These are phyloP conservation scores for Cornus kousa DNA, from an alignment of 148 eudicot genomes.

Conservation along the genomic window DNA sequence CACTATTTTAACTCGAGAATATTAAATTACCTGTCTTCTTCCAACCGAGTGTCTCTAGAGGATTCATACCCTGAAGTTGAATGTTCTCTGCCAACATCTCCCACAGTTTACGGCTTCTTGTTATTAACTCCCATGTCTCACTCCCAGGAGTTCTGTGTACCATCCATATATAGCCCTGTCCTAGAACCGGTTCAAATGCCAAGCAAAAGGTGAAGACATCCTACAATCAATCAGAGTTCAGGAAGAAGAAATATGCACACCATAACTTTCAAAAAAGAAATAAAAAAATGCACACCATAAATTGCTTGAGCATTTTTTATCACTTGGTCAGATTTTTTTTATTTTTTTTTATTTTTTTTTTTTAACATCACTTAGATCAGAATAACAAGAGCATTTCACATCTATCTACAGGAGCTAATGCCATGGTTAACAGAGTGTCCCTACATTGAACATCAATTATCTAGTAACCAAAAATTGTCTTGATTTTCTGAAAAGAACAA, in stretches of 20 bases:
- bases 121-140: slow-evolving; percentile 72
- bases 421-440: too few species aligned
- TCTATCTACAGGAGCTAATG: not conserved
- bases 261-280: not conserved
- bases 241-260: not conserved
- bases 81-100: slow-evolving; percentile 52
- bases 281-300: not conserved
- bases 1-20: not conserved
- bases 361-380: not conserved
- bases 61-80: slow-evolving; percentile 62
- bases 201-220: slow-evolving; percentile 20
- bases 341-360: too few species aligned
- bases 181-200: slow-evolving; percentile 40
- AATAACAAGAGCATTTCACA: not conserved
- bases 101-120: slow-evolving; percentile 84
- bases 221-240: slow-evolving; percentile 16
- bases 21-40: slow-evolving; percentile 70
- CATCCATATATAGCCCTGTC: slow-evolving; percentile 98
- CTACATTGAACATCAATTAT: too few species aligned
- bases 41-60: slow-evolving; percentile 74
- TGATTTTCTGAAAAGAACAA: too few species aligned
- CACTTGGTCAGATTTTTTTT: not conserved
- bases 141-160: slow-evolving; percentile 69
- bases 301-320: not conserved
- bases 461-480: too few species aligned